Evolutionary conservation across 805 yeast species (phyloP), one percentile per base, ranked within the genome.

Genomic region (Torulaspora microellipsoides): DNA sequence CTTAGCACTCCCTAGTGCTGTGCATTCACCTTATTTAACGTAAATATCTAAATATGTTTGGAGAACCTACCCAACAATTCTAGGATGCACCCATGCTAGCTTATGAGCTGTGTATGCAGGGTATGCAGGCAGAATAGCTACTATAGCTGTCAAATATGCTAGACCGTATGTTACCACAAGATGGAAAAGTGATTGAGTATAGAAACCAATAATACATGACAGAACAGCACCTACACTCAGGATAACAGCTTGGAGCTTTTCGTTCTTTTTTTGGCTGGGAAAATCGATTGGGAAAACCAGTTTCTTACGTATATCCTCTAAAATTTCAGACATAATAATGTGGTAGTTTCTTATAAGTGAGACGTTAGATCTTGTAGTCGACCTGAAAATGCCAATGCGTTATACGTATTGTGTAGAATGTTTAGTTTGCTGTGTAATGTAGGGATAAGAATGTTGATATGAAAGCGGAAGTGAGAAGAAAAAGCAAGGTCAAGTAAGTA

Each of bases 81-180:
- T 40, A 13, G 60, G 60, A 35, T 57, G 51, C 29, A 76, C 68
- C 78, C 81, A 83, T 52, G 58, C 60, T 23, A 71, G 65, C 28
- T 76, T 77, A 46, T 75, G 60, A 52, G 68, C 65, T 40, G 70
- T 81, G 58, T 75, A 84, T 7, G 60, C 50, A 2, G 82, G 72
- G 71, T 81, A 84, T 20, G 83, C 73, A 27, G 88, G 87, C 15
- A 79, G 64, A 3, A 72, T 73, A 4, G 72, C 53, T 5, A 73
- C 42, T 9, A 68, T 43, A 2, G 71, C 56, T 3, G 69, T 23
- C 1, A 66, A 27, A 14, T 69, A 52, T 15, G 70, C 57, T 9
- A 62, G 62, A 9, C 60, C 67, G 57, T 76, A 75, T 10, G 69
- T 52, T 39, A 62, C 62, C 15, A 77, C 48, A 7, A 75, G 55